Conservation (phyloP, 169 alveolate species). For the Nephromyces sp. region DNA sequence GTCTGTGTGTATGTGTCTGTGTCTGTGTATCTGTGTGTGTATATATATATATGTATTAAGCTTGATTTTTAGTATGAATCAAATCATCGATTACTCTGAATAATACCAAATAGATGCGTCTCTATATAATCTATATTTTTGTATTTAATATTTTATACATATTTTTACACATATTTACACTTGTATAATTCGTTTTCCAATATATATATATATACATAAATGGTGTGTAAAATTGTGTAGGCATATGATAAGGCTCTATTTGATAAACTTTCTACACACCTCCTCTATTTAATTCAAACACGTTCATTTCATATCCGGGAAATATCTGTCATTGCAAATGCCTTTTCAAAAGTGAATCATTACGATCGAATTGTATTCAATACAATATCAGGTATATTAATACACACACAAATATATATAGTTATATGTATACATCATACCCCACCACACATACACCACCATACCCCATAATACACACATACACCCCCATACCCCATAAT, state of each 20-base stretch:
- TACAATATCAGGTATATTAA: background rate
- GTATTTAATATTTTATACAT: background rate
- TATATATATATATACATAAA: background rate
- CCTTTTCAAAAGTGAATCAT: background rate
- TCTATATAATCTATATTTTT: background rate
- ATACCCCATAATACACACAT: too few relatives aligned
- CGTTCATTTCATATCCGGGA: background rate
- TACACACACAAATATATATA: too few relatives aligned
- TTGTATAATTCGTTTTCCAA: background rate
- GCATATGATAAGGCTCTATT: background rate
- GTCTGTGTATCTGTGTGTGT: background rate
- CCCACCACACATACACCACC: too few relatives aligned
- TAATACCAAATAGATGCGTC: background rate
- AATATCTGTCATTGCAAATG: background rate
- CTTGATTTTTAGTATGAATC: background rate
- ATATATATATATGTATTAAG: background rate
- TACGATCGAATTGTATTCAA: background rate
- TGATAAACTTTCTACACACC: background rate
- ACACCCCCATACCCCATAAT: too few relatives aligned
- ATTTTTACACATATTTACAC: background rate
- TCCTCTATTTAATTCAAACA: background rate
- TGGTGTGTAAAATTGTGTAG: background rate
- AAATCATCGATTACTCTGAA: background rate
- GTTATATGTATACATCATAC: too few relatives aligned
- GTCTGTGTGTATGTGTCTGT: background rate